Conservation (phyloP, 768 basidiomycete species). For the Russula griseocarnosa region DNA sequence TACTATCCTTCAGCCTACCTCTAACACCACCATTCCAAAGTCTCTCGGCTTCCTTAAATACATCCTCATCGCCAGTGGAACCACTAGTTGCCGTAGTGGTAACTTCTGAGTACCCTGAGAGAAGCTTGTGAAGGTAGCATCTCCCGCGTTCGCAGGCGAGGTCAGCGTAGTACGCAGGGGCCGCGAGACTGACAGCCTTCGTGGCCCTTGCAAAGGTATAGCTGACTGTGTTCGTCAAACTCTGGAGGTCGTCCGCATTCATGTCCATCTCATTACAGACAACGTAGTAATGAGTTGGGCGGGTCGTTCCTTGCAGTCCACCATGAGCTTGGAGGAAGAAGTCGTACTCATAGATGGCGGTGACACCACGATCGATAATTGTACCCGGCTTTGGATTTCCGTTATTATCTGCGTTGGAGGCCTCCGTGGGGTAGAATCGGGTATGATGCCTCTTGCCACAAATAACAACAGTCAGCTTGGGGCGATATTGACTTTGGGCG, state of each 20-base stretch:
- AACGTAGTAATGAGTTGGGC: slow-evolving; percentile 54
- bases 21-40: slow-evolving; percentile 57
- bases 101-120: slow-evolving; percentile 40
- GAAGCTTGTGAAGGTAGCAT: slow-evolving; percentile 48
- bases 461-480: slow-evolving; percentile 49
- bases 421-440: slow-evolving; percentile 51
- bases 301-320: slow-evolving; percentile 46
- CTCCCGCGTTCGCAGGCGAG: slow-evolving; percentile 52
- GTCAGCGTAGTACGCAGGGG: slow-evolving; percentile 47
- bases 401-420: slow-evolving; percentile 39
- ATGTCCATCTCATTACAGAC: slow-evolving; percentile 53
- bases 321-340: slow-evolving; percentile 54
- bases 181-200: slow-evolving; percentile 45
- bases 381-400: slow-evolving; percentile 53
- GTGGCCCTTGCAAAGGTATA: slow-evolving; percentile 62
- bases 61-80: slow-evolving; percentile 45
- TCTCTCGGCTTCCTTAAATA: slow-evolving; percentile 49
- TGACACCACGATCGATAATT: slow-evolving; percentile 52
- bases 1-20: slow-evolving; percentile 57
- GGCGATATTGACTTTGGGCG: slow-evolving; percentile 39
- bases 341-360: slow-evolving; percentile 52
- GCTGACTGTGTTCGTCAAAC: slow-evolving; percentile 51
- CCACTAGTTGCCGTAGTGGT: slow-evolving; percentile 36
- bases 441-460: slow-evolving; percentile 60
- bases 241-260: slow-evolving; percentile 47